A percentile compares a stretch with the other conserved stretches of the same genome.
These are phyloP conservation scores for Ramalina intermedia DNA, from an alignment of 495 filamentous ascomycete genomes.

Conservation along the genomic window DNA sequence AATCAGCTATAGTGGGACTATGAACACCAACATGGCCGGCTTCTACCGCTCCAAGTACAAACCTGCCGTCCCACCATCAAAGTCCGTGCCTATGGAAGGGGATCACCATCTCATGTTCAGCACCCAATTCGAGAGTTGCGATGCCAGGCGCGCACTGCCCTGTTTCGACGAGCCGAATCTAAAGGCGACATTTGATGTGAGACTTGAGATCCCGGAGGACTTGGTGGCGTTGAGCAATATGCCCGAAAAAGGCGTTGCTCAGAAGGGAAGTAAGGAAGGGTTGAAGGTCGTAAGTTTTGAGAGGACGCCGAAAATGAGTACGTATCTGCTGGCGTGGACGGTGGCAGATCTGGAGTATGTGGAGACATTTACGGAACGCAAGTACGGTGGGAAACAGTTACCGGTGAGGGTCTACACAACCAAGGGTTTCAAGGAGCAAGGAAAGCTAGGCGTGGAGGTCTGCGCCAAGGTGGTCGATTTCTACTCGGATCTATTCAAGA, in stretches of 20 bases:
- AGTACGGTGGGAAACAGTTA: slow-evolving; percentile 75
- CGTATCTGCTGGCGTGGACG: slow-evolving; percentile 93
- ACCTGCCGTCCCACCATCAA: slow-evolving; percentile 49
- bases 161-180: slow-evolving; percentile 97
- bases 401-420: slow-evolving; percentile 97
- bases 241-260: slow-evolving; percentile 53
- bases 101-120: slow-evolving; percentile 86
- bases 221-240: slow-evolving; percentile 88
- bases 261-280: slow-evolving; percentile 40
- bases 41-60: slow-evolving; percentile 96
- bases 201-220: slow-evolving; percentile 77
- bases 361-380: slow-evolving; percentile 71
- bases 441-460: slow-evolving; percentile 69
- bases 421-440: slow-evolving; percentile 76
- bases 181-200: slow-evolving; percentile 88
- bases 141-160: slow-evolving; percentile 85
- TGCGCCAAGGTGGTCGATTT: slow-evolving; percentile 70
- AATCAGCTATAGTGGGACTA: slow-evolving; percentile 67
- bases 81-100: slow-evolving; percentile 60
- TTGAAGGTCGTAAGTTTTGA: slow-evolving; percentile 75
- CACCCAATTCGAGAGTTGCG: slow-evolving; percentile 94
- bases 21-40: slow-evolving; percentile 92
- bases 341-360: slow-evolving; percentile 94
- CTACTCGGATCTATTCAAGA: slow-evolving; percentile 86
- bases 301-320: slow-evolving; percentile 83